A percentile compares a stretch with the other conserved stretches of the same genome.
phyloP scores from a whole-genome alignment of 2,329 filamentous ascomycete species.

The Cladosporium oxysporum region DNA sequence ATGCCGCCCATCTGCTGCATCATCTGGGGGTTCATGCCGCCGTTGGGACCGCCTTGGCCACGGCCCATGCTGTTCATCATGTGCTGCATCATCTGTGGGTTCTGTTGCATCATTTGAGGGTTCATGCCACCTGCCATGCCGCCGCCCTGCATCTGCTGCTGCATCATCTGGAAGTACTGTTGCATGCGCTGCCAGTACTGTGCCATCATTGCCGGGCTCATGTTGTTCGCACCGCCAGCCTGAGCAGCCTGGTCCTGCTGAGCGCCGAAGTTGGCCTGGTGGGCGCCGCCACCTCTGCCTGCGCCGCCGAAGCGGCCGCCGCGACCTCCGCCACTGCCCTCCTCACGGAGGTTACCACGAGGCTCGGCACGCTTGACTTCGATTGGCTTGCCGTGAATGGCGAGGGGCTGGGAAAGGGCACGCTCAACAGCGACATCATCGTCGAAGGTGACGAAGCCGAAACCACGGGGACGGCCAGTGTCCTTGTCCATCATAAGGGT shows the following conservation, averaged over 20 bases:
- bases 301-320: constrained; percentile 46
- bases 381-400: constrained; percentile 93
- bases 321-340: constrained; percentile 53
- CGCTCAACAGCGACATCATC: constrained; percentile 92
- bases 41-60: constrained; percentile 15
- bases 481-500: constrained; percentile 99
- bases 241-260: constrained; percentile 29
- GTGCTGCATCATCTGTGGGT: constrained; percentile 41
- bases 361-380: constrained; percentile 98
- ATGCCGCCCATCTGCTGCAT: constrained; percentile 58
- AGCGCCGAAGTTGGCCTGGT: constrained; percentile 34
- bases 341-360: constrained; percentile 88
- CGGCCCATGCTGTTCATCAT: constrained; percentile 42
- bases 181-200: constrained; percentile 99
- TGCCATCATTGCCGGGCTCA: constrained; percentile 97
- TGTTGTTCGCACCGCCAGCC: constrained; percentile 54
- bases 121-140: constrained; percentile 53
- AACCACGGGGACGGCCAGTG: constrained; percentile 92
- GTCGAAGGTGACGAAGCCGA: constrained; percentile 98
- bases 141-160: constrained; percentile 40
- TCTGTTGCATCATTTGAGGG: constrained; percentile 46
- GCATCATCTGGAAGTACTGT: constrained; percentile 73
- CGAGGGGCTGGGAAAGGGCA: constrained; percentile 78
- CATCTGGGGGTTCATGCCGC: constrained; percentile 51
- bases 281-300: constrained; percentile 38